Conservation (phyloP, 768 basidiomycete species). For the Pholiota conissans region DNA sequence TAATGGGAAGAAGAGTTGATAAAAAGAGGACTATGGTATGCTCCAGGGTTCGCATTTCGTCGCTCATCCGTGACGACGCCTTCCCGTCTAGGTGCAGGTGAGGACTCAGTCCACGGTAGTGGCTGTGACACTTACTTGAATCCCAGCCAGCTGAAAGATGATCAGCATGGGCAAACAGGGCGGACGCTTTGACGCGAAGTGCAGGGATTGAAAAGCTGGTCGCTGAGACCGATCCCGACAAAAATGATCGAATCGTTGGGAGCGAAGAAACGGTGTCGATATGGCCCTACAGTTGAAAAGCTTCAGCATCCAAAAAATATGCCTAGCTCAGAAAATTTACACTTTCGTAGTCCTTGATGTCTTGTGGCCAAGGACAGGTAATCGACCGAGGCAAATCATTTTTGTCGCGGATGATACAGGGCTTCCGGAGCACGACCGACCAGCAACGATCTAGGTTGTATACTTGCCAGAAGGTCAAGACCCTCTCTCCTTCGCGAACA, state of each 20-base stretch:
- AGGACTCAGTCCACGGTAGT: conserved; percentile 5
- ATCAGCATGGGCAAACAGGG: conserved; percentile 70
- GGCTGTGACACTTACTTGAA: conserved; percentile 40
- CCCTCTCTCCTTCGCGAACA: conserved; percentile 67
- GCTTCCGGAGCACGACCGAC: conserved; percentile 73
- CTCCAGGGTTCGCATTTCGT: conserved; percentile 64
- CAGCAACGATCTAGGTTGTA: conserved; percentile 81
- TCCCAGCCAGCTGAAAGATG: conserved; percentile 61
- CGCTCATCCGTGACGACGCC: conserved; percentile 46
- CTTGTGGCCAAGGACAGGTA: conserved; percentile 76
- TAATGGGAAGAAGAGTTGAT: conserved; percentile 61
- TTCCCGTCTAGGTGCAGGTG: conserved; percentile 36
- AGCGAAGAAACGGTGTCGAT: conserved; percentile 49
- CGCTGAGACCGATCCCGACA: conserved; percentile 55
- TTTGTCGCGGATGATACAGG: conserved; percentile 64
- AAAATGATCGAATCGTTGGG: conserved; percentile 63
- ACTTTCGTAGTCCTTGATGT: conserved; percentile 68
- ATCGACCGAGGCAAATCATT: conserved; percentile 57
- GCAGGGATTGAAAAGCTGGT: conserved; percentile 64
- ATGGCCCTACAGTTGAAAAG: conserved; percentile 48
- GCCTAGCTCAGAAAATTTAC: conserved; percentile 36
- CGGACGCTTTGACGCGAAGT: conserved; percentile 74
- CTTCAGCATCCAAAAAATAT: conserved; percentile 6
- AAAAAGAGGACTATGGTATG: conserved; percentile 63
- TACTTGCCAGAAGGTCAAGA: conserved; percentile 82